Base-by-base conservation (phyloP, 176 grass and related monocot genomes). In the Oryza nivara region DNA sequence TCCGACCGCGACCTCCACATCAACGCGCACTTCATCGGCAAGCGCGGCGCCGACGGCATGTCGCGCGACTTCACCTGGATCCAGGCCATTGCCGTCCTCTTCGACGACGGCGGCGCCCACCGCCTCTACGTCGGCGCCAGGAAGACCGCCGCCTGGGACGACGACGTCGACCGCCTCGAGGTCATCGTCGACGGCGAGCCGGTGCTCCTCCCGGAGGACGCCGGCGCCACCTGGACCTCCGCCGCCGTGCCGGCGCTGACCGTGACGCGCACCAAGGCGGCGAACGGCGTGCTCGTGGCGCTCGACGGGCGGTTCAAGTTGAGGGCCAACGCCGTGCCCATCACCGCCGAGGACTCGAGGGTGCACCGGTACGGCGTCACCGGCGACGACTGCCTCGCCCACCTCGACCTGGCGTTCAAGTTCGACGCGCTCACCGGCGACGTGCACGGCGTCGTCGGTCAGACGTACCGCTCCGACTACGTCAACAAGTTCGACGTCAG, bases 21-120 rank as follows among this genome's bases (percentile, higher is more conserved):
- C 67, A 92, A 92, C 81, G 90, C 90, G 2, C 86, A 89, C 74
- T 92, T 92, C 78, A 92, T 89, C 34, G 90, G 87, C 20, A 89
- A 92, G 30, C 32, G 68, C 41, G 64, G 88, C 68, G 82, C 60
- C 3, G 74, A 28, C 1, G 70, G 68, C 7, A 86, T 80, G 74
- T 71, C 87, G 8, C 87, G 91, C 0, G 87, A 89, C 68, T 92
- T 92, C 75, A 92, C 83, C 0, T 92, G 91, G 87, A 86, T 93
- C 44, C 88, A 93, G 65, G 82, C 88, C 47, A 83, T 93, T 36
- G 91, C 83, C 19, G 47, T 93, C 22, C 76, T 86, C 45, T 93
- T 93, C 66, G 82, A 79, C 66, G 82, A 79, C 14, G 68, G 77
- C 7, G 40, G 40, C 40, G 7, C 7, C 19, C 91, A 90, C 70